A percentile compares a stretch with the other conserved stretches of the same genome.
Evolutionary conservation across 106 monocot genomes (phyloP).

Genomic region (Phalaenopsis equestris): DNA sequence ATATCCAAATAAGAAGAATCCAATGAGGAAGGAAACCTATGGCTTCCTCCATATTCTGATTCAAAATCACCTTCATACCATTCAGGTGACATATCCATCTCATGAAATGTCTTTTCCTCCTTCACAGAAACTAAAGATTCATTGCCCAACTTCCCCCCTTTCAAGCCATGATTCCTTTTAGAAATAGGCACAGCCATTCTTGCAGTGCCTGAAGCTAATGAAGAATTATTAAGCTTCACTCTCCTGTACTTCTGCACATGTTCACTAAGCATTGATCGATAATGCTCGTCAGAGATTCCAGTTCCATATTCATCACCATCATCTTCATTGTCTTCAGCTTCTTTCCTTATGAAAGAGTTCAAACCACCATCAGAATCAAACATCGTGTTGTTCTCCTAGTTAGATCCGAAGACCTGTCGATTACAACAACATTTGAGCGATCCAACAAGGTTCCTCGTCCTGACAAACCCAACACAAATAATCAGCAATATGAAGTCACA

Average conservation of each 20-base stretch:
- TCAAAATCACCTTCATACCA: slow-evolving; percentile 33
- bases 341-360: slow-evolving; percentile 29
- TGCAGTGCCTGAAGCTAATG: slow-evolving; percentile 15
- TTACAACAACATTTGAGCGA: slow-evolving; percentile 34
- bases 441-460: slow-evolving; percentile 46
- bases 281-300: slow-evolving; percentile 67
- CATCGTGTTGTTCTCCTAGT: slow-evolving; percentile 27
- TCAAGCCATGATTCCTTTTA: slow-evolving; percentile 29
- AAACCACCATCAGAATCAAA: slow-evolving; percentile 35
- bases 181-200: slow-evolving; percentile 17
- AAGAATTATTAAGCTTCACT: slow-evolving; percentile 33
- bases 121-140: slow-evolving; percentile 32
- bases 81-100: slow-evolving; percentile 36
- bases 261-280: slow-evolving; percentile 83
- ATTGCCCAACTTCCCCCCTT: slow-evolving; percentile 22
- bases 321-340: slow-evolving; percentile 42
- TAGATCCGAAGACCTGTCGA: slow-evolving; percentile 22
- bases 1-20: slow-evolving; percentile 78
- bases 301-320: slow-evolving; percentile 40
- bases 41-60: slow-evolving; percentile 32
- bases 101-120: slow-evolving; percentile 24
- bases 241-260: slow-evolving; percentile 68
- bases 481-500: background rate
- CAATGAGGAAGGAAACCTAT: slow-evolving; percentile 30
- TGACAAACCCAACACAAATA: slow-evolving; percentile 8